These are phyloP conservation scores for Oenanthe javanica DNA, from an alignment of 140 eudicot species.

Conservation along the genomic window DNA sequence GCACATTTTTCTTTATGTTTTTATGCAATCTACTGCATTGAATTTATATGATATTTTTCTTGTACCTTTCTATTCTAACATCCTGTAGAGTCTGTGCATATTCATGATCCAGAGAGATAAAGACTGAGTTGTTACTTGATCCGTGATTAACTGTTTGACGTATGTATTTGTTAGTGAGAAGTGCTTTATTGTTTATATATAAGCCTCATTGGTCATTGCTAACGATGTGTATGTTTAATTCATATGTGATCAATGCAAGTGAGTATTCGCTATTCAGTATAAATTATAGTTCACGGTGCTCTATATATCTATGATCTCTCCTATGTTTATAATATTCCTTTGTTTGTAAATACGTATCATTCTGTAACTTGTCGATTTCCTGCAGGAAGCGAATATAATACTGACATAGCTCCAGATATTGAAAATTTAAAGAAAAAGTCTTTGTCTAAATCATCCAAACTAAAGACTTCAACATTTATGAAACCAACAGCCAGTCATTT, in stretches of 20 bases:
- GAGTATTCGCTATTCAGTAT: background rate
- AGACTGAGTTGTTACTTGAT: background rate
- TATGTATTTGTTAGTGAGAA: background rate
- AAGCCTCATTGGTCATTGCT: background rate
- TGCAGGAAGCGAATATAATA: slow-evolving; percentile 30
- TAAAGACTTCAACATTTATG: slow-evolving; percentile 57
- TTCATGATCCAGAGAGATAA: background rate
- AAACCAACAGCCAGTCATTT: slow-evolving; percentile 88
- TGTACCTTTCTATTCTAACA: background rate
- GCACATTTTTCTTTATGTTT: background rate
- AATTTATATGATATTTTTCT: background rate
- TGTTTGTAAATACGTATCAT: background rate
- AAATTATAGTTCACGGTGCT: background rate
- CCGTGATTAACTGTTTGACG: background rate
- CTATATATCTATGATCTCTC: background rate
- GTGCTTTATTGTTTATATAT: background rate
- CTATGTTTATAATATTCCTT: background rate
- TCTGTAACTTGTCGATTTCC: background rate
- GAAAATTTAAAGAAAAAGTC: slow-evolving; percentile 32
- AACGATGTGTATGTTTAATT: background rate
- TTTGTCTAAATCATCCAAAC: slow-evolving; percentile 27
- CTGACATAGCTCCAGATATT: slow-evolving; percentile 23
- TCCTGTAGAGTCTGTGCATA: background rate
- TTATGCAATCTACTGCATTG: slow-evolving; percentile 1
- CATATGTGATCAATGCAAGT: background rate